Evolutionary conservation across 306 rosid species (phyloP).

Genomic region (Delonix regia): DNA sequence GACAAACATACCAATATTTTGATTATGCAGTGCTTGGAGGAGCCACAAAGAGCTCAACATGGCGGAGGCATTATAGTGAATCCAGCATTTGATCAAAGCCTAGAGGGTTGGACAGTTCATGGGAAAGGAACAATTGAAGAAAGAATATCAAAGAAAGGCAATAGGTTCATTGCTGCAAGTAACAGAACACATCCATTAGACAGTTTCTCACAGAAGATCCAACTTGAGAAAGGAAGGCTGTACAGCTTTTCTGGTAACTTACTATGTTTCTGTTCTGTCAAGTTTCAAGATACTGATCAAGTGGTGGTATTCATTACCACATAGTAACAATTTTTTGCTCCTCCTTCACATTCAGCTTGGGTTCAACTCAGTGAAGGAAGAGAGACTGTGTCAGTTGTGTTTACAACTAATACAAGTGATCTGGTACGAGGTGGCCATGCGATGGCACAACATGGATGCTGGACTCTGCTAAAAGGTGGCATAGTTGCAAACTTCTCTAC

Average conservation of each 20-base stretch:
- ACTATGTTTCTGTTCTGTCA: background rate
- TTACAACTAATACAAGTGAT: conserved; percentile 43
- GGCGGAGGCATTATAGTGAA: conserved; percentile 86
- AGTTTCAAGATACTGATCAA: background rate
- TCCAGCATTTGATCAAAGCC: conserved; percentile 62
- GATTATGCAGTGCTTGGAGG: conserved; percentile 64
- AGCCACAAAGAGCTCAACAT: conserved; percentile 58
- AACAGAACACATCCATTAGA: conserved; percentile 54
- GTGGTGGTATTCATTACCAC: background rate
- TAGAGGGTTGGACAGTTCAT: conserved; percentile 62
- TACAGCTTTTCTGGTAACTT: conserved; percentile 66
- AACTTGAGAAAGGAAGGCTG: conserved; percentile 51
- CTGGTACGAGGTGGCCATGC: conserved; percentile 52
- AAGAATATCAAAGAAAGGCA: conserved; percentile 55
- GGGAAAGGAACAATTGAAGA: conserved; percentile 62
- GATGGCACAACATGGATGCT: conserved; percentile 64
- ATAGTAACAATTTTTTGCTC: background rate
- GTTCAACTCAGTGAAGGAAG: conserved; percentile 71
- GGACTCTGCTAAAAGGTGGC: conserved; percentile 80
- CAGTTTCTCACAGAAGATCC: conserved; percentile 67
- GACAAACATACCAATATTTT: too few species aligned
- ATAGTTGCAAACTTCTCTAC: conserved; percentile 59
- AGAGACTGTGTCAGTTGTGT: conserved; percentile 55
- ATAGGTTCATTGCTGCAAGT: conserved; percentile 57
- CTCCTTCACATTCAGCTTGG: conserved; percentile 54